Percentiles rank a stretch among this genome's conserved stretches.
Evolutionary conservation across 2,329 filamentous ascomycete genomes (phyloP).

Genomic region (Aspergillus pseudoterreus): DNA sequence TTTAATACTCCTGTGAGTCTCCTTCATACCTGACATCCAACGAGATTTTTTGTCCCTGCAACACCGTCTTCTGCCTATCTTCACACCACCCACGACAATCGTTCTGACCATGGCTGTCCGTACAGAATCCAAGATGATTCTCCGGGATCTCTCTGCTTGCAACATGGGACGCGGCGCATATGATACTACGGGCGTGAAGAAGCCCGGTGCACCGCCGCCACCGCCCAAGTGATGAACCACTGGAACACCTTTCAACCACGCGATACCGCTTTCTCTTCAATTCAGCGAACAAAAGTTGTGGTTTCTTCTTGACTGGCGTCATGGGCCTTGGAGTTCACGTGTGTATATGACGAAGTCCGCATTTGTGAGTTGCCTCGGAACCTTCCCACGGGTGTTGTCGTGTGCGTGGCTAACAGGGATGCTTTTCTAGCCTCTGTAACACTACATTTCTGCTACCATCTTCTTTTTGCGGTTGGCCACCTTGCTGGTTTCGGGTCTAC

Average conservation of each 20-base stretch:
- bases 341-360: slow-evolving; percentile 23
- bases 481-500: slow-evolving; percentile 19
- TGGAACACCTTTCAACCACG: slow-evolving; percentile 14
- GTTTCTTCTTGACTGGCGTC: slow-evolving; percentile 20
- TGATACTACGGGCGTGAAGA: slow-evolving; percentile 50
- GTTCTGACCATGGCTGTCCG: slow-evolving; percentile 27
- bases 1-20: slow-evolving; percentile 18
- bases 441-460: slow-evolving; percentile 22
- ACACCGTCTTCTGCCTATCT: slow-evolving; percentile 1
- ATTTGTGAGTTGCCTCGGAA: slow-evolving; percentile 22
- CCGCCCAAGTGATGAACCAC: slow-evolving; percentile 29
- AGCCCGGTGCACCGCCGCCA: slow-evolving; percentile 44
- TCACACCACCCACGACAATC: neutral
- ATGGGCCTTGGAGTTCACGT: slow-evolving; percentile 24
- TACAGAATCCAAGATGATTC: slow-evolving; percentile 39
- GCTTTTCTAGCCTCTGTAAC: slow-evolving; percentile 26
- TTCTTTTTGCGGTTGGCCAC: slow-evolving; percentile 20
- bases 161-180: slow-evolving; percentile 52
- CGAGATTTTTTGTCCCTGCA: neutral
- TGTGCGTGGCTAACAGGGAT: slow-evolving; percentile 17
- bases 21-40: neutral
- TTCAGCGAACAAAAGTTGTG: slow-evolving; percentile 21
- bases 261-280: slow-evolving; percentile 13
- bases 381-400: slow-evolving; percentile 5
- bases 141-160: slow-evolving; percentile 37